Evolutionary conservation across 2,329 filamentous ascomycete species (phyloP).

Genomic region (Botrytis galanthina): DNA sequence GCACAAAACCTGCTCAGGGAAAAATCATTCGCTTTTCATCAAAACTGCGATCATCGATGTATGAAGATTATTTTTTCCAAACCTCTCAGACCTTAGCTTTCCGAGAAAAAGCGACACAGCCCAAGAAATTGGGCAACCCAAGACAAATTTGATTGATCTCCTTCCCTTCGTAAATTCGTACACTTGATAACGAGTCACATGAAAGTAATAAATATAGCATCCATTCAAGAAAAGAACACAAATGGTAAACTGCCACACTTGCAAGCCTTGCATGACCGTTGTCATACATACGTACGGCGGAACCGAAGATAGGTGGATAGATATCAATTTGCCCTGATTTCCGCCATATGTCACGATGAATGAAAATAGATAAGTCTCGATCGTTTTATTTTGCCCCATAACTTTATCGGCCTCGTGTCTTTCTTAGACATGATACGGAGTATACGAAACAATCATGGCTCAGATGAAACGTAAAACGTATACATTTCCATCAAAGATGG

Average conservation of each 20-base stretch:
- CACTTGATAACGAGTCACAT: slow-evolving; percentile 6
- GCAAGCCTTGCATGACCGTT: slow-evolving; percentile 15
- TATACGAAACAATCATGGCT: slow-evolving; percentile 12
- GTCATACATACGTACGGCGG: background rate
- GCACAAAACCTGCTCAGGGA: slow-evolving; percentile 2
- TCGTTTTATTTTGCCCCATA: background rate
- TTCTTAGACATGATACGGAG: background rate
- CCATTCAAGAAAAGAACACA: background rate
- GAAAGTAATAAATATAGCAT: background rate
- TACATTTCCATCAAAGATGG: background rate
- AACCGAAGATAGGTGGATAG: background rate
- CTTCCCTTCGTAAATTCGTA: background rate
- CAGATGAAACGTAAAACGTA: slow-evolving; percentile 1
- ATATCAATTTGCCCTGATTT: slow-evolving; percentile 13
- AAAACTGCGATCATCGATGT: background rate
- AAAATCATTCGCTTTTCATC: background rate
- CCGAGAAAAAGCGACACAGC: slow-evolving; percentile 9
- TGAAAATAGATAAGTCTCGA: slow-evolving; percentile 4
- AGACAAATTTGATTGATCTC: slow-evolving; percentile 5
- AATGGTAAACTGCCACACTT: slow-evolving; percentile 21
- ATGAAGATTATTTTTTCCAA: background rate
- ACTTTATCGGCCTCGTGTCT: slow-evolving; percentile 14
- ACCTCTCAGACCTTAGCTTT: background rate
- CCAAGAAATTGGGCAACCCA: slow-evolving; percentile 9
- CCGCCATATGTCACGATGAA: background rate